Evolutionary conservation across 2,329 filamentous ascomycete genomes (phyloP), one percentile per base, ranked within the genome.

Genomic region (Stachybotrys chlorohalonatus): DNA sequence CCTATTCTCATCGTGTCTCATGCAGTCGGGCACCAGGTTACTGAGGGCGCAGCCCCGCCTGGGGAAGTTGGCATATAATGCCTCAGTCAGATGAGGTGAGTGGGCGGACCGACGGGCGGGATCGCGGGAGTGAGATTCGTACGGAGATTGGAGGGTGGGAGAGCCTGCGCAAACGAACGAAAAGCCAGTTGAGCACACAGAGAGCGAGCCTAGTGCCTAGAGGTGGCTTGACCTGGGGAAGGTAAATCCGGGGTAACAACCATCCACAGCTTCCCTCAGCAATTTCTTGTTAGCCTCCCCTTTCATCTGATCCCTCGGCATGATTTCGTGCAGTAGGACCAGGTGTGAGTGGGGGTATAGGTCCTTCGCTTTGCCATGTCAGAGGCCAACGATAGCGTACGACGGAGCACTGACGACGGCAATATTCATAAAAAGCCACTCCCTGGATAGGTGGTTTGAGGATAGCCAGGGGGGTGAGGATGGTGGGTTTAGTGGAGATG

Each of bases 21-120:
- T 42, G 36, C 9, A 42, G 9, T 42, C 13, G 36, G 13, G 36
- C 36, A 13, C 36, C 8, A 42, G 36, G 36, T 42, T 9, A 5
- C 36, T 9, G 36, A 42, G 13, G 13, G 36, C 36, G 36, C 36
- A 42, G 36, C 8, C 36, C 46, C 46, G 46, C 46, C 46, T 47
- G 16, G 15, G 46, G n/a, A 8, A 32, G 24, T 16, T 13, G 15
- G n/a, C 49, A 36, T 32, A 52, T 30, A n/a, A 16, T 52, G 50
- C 50, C 50, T 52, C 36, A 36, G 36, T 17, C 32, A 16, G 31
- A 36, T 45, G 15, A 42, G n/a, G 31, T 39, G 50, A 36, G n/a
- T 24, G 31, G 9, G 50, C 50, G 50, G 50, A 52, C 50, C 50
- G 49, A 51, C 49, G 50, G 50, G 50, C 50, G 50, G 50, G 50